Evolutionary conservation across 2,329 filamentous ascomycete species (phyloP).

Genomic region (Tothia fuscella): DNA sequence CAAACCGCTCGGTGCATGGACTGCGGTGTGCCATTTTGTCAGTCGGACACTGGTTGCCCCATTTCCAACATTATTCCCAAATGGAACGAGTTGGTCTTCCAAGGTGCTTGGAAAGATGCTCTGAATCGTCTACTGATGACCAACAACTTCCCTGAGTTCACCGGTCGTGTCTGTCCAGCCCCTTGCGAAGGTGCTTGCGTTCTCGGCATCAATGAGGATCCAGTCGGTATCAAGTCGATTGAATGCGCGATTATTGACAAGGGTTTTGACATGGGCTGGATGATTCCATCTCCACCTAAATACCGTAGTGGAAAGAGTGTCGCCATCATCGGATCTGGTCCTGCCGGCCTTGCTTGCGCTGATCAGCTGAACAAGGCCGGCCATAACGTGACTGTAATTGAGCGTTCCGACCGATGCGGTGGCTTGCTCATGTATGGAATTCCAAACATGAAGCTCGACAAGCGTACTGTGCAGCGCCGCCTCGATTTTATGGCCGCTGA

Average conservation of each 20-base stretch:
- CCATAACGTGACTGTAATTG: constrained; percentile 79
- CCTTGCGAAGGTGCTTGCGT: constrained; percentile 95
- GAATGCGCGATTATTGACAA: constrained; percentile 97
- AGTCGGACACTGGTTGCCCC: constrained; percentile 89
- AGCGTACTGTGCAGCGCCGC: constrained; percentile 89
- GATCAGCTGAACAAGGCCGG: constrained; percentile 93
- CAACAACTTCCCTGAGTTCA: constrained; percentile 98
- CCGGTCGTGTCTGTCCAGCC: constrained; percentile 89
- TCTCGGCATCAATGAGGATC: constrained; percentile 90
- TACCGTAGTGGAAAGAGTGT: constrained; percentile 78
- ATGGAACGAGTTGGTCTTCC: constrained; percentile 75
- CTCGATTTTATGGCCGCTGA: constrained; percentile 91
- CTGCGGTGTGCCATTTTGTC: constrained; percentile 95
- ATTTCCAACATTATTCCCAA: constrained; percentile 98
- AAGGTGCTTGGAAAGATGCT: constrained; percentile 77
- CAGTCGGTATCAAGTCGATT: constrained; percentile 96
- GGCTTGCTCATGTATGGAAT: constrained; percentile 97
- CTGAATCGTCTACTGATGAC: constrained; percentile 88
- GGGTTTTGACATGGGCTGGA: constrained; percentile 97
- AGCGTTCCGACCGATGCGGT: constrained; percentile 81
- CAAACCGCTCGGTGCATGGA: constrained; percentile 97
- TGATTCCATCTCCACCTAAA: constrained; percentile 70
- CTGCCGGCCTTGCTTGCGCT: constrained; percentile 76
- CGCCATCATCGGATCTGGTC: constrained; percentile 83
- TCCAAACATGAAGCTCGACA: constrained; percentile 99